Base-by-base conservation (phyloP, 2,329 filamentous ascomycete species). In the Leptodontidium sp. region DNA sequence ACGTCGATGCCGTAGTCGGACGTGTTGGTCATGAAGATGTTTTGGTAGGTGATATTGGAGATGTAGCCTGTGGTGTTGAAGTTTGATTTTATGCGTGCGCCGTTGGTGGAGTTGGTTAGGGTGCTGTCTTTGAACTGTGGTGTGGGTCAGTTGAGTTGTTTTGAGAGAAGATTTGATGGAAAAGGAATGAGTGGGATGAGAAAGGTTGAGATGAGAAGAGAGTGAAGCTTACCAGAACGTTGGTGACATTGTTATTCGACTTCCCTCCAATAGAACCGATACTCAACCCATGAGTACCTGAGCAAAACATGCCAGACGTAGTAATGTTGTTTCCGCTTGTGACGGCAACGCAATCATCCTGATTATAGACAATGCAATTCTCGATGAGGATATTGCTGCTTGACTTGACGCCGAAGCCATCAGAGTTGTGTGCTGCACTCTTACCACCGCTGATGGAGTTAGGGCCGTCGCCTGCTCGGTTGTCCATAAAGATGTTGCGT, bases 401-500 rank as follows among this genome's bases (percentile, higher is more conserved):
- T 12, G 77, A 78, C 35, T 80, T 81, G 49, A 87, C 78, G 70
- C 85, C 83, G 70, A 86, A 86, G 5, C 80, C 84, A 71, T 88
- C 86, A 1, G 85, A 87, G 79, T 88, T 88, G 71, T 84, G 82
- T 1, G 72, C 75, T 29, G 75, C 75, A 7, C 73, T 47, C 4
- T 73, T 53, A 24, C 61, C 69, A 7, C 57, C 61, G 59, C 73
- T 76, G 24, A 66, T 66, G 17, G 63, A 63, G 32, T 82, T 82
- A 2, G 77, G 78, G 1, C 75, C 72, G 68, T 88, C 83, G 29
- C 88, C 88, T 17, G 80, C 86, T 2, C 81, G 81, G 78, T 89
- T 87, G 77, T 90, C 84, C 68, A 90, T 85, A 35, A 82, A 83
- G 72, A 90, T 81, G 62, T 82, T 77, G 29, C 81, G 81, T 17